Percentiles rank a stretch among this genome's conserved stretches.
Conservation (phyloP, 805 yeast genomes). For the Ogataea parapolymorpha region DNA sequence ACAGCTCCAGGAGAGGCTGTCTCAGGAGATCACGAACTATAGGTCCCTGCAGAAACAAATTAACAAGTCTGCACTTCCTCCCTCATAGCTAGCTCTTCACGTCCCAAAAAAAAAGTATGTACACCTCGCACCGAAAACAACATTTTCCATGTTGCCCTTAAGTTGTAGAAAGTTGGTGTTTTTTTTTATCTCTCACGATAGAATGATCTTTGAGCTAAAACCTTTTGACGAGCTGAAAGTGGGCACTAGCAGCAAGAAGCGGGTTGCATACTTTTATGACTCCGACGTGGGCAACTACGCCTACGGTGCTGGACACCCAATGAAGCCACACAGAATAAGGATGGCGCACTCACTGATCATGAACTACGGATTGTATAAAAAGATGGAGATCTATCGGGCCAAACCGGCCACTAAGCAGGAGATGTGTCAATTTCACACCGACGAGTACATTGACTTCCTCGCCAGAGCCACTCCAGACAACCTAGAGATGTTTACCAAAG, state of each 20-base stretch:
- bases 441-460: conserved; percentile 91
- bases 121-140: conserved; percentile 4
- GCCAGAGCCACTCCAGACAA: conserved; percentile 91
- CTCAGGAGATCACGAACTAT: conserved; percentile 37
- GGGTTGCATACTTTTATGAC: conserved; percentile 77
- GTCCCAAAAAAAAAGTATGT: background rate
- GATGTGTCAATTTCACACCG: conserved; percentile 97
- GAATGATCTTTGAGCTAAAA: conserved; percentile 46
- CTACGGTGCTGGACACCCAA: conserved; percentile 97
- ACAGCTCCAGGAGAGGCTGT: conserved; percentile 43
- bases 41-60: conserved; percentile 23
- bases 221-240: conserved; percentile 65
- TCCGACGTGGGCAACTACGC: conserved; percentile 97
- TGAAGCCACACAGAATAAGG: conserved; percentile 98
- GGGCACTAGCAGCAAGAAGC: conserved; percentile 49
- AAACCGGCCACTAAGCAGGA: conserved; percentile 98
- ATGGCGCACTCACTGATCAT: conserved; percentile 96
- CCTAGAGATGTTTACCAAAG: conserved; percentile 80
- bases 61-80: conserved; percentile 18
- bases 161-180: background rate
- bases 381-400: conserved; percentile 96
- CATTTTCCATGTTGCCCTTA: conserved; percentile 4
- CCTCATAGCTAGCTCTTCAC: background rate
- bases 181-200: conserved; percentile 2
- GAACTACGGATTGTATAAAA: conserved; percentile 94